A percentile compares a stretch with the other conserved stretches of the same genome.
phyloP scores from a whole-genome alignment of 2,329 filamentous ascomycete genomes.

The Exserohilum rostratum region DNA sequence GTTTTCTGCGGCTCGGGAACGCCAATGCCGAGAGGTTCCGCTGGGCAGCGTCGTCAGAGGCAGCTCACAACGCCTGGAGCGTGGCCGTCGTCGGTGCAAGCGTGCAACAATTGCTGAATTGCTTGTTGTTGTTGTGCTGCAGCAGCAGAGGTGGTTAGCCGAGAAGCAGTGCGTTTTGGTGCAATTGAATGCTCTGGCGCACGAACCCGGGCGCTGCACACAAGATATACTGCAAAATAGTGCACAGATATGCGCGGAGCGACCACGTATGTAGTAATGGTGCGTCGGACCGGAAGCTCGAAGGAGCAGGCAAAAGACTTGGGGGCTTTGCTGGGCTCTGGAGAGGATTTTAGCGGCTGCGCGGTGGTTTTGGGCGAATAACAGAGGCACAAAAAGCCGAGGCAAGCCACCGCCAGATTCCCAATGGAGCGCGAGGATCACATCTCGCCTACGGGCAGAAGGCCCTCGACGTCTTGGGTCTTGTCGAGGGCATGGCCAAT shows the following conservation, averaged over 20 bases:
- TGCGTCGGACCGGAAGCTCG: constrained; percentile 28
- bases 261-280: constrained; percentile 25
- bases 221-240: constrained; percentile 9
- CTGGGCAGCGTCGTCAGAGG: constrained; percentile 5
- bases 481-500: background rate
- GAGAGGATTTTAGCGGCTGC: constrained; percentile 19
- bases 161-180: background rate
- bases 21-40: constrained; percentile 26
- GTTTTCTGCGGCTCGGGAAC: constrained; percentile 15
- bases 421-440: constrained; percentile 13
- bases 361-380: constrained; percentile 23
- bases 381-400: constrained; percentile 26
- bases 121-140: constrained; percentile 2
- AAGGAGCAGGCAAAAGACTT: constrained; percentile 26
- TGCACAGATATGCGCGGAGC: constrained; percentile 18
- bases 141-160: too few species aligned
- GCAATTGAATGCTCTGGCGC: background rate
- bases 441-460: background rate
- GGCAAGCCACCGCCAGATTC: constrained; percentile 21
- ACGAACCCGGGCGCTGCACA: constrained; percentile 10
- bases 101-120: constrained; percentile 6
- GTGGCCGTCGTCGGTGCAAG: constrained; percentile 14
- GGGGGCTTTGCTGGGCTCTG: constrained; percentile 21
- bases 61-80: constrained; percentile 2
- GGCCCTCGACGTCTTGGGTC: background rate